Base-by-base conservation (phyloP, 2,329 filamentous ascomycete species). In the Leptosphaerulina australis region DNA sequence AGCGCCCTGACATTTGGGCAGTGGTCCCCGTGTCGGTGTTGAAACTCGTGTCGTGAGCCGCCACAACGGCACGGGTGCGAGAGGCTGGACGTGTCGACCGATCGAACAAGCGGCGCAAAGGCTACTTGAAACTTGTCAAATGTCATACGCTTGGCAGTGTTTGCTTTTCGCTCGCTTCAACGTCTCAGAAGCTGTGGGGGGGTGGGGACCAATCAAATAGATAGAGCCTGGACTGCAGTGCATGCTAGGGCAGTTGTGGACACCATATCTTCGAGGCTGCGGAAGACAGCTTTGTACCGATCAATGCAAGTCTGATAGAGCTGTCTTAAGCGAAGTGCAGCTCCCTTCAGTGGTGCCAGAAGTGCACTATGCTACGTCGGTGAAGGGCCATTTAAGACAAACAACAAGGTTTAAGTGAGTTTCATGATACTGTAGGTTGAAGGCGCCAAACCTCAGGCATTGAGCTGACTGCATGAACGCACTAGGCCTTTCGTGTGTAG, bases 121-220 rank as follows among this genome's bases (percentile, higher is more conserved):
- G 36, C 24, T n/a, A 22, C 5, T 14, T 45, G 41, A 46, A 51
- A 51, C 41, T 17, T 37, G 37, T 11, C 26, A 41, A 37, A 21
- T 34, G 25, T 36, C 18, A 41, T 37, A 9, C 7, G 31, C 39
- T 44, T 50, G 47, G 47, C 40, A 31, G 43, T 24, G 37, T 21
- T 24, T 46, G 36, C 41, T 45, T 40, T 45, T 31, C 41, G 37
- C n/a, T 30, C 21, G 30, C 41, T 28, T 30, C 40, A 41, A 31
- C 26, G 41, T 51, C 48, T 45, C 48, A 51, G 28, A 37, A 20
- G 41, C 18, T 15, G 36, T 46, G 48, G 41, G 41, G 48, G 41
- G 17, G 48, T 51, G 48, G 48, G 20, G 41, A 51, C 37, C 36
- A 41, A 51, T 46, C 41, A 46, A 44, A 25, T 33, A n/a, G 14